Percentiles rank a stretch among this genome's conserved stretches.
Conservation (phyloP, 805 yeast genomes). For the Osmozyma mogii region DNA sequence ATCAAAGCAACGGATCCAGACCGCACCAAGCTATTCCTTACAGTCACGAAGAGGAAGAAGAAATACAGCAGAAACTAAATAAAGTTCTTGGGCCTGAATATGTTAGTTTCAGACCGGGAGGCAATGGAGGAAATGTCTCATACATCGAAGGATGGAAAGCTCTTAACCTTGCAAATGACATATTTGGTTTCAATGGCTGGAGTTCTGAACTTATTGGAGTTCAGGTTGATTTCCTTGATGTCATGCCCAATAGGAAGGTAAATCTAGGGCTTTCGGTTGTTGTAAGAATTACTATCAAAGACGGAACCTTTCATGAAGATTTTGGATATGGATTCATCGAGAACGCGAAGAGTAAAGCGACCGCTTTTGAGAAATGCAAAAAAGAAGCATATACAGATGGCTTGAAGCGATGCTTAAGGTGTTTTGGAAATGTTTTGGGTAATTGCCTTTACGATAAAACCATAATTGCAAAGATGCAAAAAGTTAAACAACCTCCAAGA, state of each 20-base stretch:
- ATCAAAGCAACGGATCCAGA: background rate
- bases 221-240: constrained; percentile 66
- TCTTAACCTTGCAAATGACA: constrained; percentile 67
- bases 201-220: constrained; percentile 58
- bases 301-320: constrained; percentile 77
- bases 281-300: constrained; percentile 65
- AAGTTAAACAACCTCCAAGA: constrained; percentile 23
- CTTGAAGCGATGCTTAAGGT: constrained; percentile 66
- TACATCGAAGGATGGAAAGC: constrained; percentile 84
- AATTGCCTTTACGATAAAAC: constrained; percentile 78
- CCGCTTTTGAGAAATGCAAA: constrained; percentile 73
- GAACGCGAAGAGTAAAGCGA: constrained; percentile 58
- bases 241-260: constrained; percentile 43
- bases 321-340: constrained; percentile 71
- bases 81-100: constrained; percentile 65
- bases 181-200: constrained; percentile 85
- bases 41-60: constrained; percentile 23
- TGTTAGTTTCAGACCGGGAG: constrained; percentile 68
- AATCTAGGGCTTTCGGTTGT: constrained; percentile 64
- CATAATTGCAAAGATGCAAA: constrained; percentile 44
- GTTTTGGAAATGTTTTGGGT: constrained; percentile 75
- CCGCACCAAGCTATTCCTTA: constrained; percentile 13
- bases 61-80: constrained; percentile 26
- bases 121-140: constrained; percentile 60
- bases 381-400: constrained; percentile 87